Base-by-base conservation (phyloP, 129 eudicot species). In the Chrysanthemum makinoi region DNA sequence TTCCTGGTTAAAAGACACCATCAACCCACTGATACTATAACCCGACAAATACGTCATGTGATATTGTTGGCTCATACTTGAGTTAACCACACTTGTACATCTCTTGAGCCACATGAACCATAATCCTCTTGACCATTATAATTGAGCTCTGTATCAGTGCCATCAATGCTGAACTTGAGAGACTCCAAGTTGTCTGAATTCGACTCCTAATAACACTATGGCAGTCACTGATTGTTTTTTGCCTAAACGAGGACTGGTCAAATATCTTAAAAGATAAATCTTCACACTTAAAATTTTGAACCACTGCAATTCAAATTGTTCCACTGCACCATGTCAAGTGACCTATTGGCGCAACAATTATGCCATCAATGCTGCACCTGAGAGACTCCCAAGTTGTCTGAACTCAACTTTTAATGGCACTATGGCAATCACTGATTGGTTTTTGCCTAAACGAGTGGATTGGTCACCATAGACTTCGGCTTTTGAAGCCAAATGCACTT, bases 241-340 rank as follows among this genome's bases (percentile, higher is more conserved):
- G 7, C 77, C 75, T 50, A 60, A 44, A 66, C 78, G 35, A 72
- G 44, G 76, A 33, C 15, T 24, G 72, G 58, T 69, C 69, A 28
- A 30, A 30, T 30, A 30, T 30, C 35, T 30, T 4, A 30, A 30
- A 30, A 30, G 35, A 30, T 0, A 30, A 30, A 3, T 30, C 65
- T 35, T 0, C 62, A 0, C 30, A 66, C 78, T 66, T 68, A 83
- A 62, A 75, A 71, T 14, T 75, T 54, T 55, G 83, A 61, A 52
- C 79, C 60, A 59, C 24, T 76, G 58, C 68, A 81, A 85, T 66
- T 82, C 78, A 9, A 75, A 70, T 59, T 86, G 66, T 56, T 91
- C 95, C 14, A 88, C 73, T 10, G 97, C 92, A 22, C 92, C 97
- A n/a, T n/a, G n/a, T n/a, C n/a, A n/a, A n/a, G n/a, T n/a, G n/a